phyloP scores from a whole-genome alignment of 192 early-diverging fungal species.

The Linnemannia zychae region DNA sequence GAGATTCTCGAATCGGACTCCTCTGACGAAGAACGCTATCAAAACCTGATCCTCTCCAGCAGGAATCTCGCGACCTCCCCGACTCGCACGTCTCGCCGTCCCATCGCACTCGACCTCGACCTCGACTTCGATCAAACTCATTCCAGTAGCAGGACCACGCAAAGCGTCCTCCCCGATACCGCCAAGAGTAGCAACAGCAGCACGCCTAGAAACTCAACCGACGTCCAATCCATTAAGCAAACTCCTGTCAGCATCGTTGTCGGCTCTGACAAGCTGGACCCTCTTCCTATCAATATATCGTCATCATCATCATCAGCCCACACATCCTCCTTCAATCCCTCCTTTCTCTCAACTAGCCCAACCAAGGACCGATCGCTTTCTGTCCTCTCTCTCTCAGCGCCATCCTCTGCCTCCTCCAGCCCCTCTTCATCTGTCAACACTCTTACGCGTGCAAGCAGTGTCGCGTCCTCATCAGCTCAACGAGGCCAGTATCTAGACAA shows the following conservation, averaged over 20 bases:
- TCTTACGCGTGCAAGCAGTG: slow-evolving; percentile 45
- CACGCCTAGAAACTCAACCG: slow-evolving; percentile 27
- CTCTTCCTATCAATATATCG: not conserved
- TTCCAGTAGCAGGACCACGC: slow-evolving; percentile 1
- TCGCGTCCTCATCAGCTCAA: slow-evolving; percentile 30
- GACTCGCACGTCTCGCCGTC: not conserved
- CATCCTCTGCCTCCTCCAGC: slow-evolving; percentile 45
- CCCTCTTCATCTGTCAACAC: slow-evolving; percentile 45
- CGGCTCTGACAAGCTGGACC: slow-evolving; percentile 17
- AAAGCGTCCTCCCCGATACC: not conserved
- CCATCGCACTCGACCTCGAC: slow-evolving; percentile 29
- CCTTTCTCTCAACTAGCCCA: slow-evolving; percentile 1
- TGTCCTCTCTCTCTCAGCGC: slow-evolving; percentile 41
- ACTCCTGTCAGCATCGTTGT: slow-evolving; percentile 30
- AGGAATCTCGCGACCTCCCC: slow-evolving; percentile 8
- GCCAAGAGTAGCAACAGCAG: slow-evolving; percentile 21
- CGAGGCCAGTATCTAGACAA: slow-evolving; percentile 22
- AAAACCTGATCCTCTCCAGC: slow-evolving; percentile 27
- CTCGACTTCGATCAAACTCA: slow-evolving; percentile 18
- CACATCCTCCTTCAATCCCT: slow-evolving; percentile 4
- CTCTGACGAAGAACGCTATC: slow-evolving; percentile 59
- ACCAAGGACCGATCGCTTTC: slow-evolving; percentile 28
- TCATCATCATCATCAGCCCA: not conserved
- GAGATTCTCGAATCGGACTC: slow-evolving; percentile 66
- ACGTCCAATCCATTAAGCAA: not conserved